phyloP scores from a whole-genome alignment of 2,329 filamentous ascomycete species.

The Alternaria viburni region DNA sequence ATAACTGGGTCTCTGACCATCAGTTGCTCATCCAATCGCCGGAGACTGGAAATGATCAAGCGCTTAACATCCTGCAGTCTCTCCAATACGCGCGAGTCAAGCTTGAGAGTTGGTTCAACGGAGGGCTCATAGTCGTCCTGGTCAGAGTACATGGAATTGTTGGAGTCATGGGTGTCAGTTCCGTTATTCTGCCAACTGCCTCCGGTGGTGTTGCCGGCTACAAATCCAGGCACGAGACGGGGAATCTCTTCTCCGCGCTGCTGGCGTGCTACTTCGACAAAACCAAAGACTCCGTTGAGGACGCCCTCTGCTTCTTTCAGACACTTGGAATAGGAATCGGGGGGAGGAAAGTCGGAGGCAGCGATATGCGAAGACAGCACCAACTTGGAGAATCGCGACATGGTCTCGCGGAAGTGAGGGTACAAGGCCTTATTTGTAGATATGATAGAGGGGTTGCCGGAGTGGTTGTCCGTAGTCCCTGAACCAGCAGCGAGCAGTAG shows the following conservation, averaged over 20 bases:
- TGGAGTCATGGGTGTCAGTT: conserved; percentile 68
- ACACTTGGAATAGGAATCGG: conserved; percentile 93
- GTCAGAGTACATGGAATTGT: conserved; percentile 73
- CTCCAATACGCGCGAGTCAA: conserved; percentile 81
- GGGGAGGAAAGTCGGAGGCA: conserved; percentile 91
- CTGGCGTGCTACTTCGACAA: conserved; percentile 92
- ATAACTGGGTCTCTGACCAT: conserved; percentile 80
- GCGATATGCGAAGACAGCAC: conserved; percentile 98
- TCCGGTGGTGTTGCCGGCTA: conserved; percentile 80
- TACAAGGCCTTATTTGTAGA: conserved; percentile 97
- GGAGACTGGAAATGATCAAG: conserved; percentile 82
- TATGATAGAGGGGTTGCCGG: conserved; percentile 98
- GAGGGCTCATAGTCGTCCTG: conserved; percentile 80
- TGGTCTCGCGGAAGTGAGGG: conserved; percentile 97
- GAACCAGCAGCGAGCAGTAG: conserved; percentile 94
- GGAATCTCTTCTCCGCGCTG: conserved; percentile 93
- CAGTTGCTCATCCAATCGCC: conserved; percentile 85
- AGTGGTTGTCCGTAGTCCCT: conserved; percentile 97
- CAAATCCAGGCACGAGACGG: conserved; percentile 90
- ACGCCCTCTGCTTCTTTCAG: conserved; percentile 97
- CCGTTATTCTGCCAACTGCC: conserved; percentile 84
- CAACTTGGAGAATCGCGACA: conserved; percentile 99
- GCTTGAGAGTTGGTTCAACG: conserved; percentile 72
- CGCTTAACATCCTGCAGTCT: conserved; percentile 85
- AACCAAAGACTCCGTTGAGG: conserved; percentile 90